Evolutionary conservation across 305 asterid genomes (phyloP).

Genomic region (Caryopteris hybrid): DNA sequence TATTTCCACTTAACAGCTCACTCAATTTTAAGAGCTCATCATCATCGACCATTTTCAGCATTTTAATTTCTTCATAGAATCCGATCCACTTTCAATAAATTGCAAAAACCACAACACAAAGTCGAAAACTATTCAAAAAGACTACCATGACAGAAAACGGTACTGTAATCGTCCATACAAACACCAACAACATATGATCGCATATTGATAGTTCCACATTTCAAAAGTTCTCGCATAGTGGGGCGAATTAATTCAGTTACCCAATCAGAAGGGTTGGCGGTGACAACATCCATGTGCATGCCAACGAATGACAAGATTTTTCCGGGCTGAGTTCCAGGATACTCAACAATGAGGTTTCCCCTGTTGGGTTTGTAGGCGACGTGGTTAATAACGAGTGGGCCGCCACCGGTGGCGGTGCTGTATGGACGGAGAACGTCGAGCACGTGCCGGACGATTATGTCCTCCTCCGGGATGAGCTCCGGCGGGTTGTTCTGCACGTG

Average conservation of each 20-base stretch:
- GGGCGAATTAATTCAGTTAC: slow-evolving; percentile 24
- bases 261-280: slow-evolving; percentile 91
- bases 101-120: background rate
- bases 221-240: background rate
- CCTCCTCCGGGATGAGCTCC: slow-evolving; percentile 91
- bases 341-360: slow-evolving; percentile 92
- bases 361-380: slow-evolving; percentile 79
- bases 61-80: too few species aligned
- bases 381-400: slow-evolving; percentile 79
- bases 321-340: slow-evolving; percentile 82
- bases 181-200: too few species aligned
- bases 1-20: background rate
- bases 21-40: background rate
- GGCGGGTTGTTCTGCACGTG: slow-evolving; percentile 95
- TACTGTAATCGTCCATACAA: too few species aligned
- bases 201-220: background rate
- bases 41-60: background rate
- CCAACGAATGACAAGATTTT: slow-evolving; percentile 85
- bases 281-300: slow-evolving; percentile 99
- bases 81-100: background rate
- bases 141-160: background rate
- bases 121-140: background rate
- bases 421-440: slow-evolving; percentile 68
- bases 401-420: slow-evolving; percentile 76
- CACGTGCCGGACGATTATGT: slow-evolving; percentile 77